Percentiles rank a stretch among this genome's conserved stretches.
Evolutionary conservation across 495 filamentous ascomycete species (phyloP).

Genomic region (Penicillium manginii): DNA sequence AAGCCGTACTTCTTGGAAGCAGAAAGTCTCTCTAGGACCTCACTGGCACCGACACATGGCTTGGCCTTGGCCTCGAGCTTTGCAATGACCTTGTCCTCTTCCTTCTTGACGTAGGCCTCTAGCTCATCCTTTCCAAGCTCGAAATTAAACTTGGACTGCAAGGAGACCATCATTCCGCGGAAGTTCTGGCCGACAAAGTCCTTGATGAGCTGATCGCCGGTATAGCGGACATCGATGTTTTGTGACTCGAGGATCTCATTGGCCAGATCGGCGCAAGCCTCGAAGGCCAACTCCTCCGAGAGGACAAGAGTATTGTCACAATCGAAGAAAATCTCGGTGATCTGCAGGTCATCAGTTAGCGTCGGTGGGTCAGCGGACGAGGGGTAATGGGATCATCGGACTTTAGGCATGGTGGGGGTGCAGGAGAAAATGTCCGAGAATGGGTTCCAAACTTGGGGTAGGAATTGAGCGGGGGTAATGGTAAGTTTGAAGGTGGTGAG

Average conservation of each 20-base stretch:
- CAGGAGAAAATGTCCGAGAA: conserved; percentile 13
- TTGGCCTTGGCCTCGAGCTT: conserved; percentile 73
- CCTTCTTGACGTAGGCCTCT: conserved; percentile 73
- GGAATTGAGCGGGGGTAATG: background rate
- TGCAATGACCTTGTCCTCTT: conserved; percentile 82
- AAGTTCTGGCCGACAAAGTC: conserved; percentile 98
- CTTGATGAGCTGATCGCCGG: conserved; percentile 72
- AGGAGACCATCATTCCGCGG: conserved; percentile 81
- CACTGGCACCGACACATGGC: conserved; percentile 74
- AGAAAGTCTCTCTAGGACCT: conserved; percentile 67
- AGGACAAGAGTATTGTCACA: conserved; percentile 98
- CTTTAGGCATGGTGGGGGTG: conserved; percentile 50
- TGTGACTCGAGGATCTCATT: conserved; percentile 82
- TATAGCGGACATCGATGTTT: conserved; percentile 72
- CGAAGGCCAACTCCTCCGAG: conserved; percentile 90
- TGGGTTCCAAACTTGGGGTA: background rate
- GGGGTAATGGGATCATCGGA: conserved; percentile 19
- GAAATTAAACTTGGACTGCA: conserved; percentile 79
- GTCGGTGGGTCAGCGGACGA: conserved; percentile 15
- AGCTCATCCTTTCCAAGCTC: conserved; percentile 67
- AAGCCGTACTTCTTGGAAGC: conserved; percentile 70
- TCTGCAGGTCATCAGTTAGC: conserved; percentile 49
- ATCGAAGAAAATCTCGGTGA: conserved; percentile 86
- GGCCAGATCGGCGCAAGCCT: conserved; percentile 89
- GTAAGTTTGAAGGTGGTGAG: background rate